Evolutionary conservation across 2,329 filamentous ascomycete species (phyloP), one percentile per base, ranked within the genome.

Genomic region (Talaromyces sp.): DNA sequence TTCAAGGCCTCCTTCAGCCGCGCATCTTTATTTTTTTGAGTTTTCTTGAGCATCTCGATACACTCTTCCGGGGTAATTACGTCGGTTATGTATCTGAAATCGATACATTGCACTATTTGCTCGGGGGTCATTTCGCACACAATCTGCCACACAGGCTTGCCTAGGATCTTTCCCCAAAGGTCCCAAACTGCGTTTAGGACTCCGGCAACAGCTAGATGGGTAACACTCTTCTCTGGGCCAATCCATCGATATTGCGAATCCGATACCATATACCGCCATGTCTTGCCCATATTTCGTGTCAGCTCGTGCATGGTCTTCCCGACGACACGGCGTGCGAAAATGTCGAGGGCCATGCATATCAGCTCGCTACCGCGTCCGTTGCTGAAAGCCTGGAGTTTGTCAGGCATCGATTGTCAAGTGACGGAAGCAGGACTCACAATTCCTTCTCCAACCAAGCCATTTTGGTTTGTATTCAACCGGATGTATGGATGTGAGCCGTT

Each of bases 161-260:
- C 84, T 39, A 95, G 85, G 2, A 85, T 85, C 81, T 96, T 96
- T 61, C 91, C 92, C 93, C 93, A 96, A n/a, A 97, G 86, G 77
- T 97, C 93, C 93, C 93, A 97, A 72, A 96, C 84, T 16, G 92
- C 92, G 76, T 97, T 97, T 70, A 96, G 90, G 14, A 96, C 90
- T 47, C 92, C 90, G 31, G 91, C 92, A 13, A 96, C 87, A 2
- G 92, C 93, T 7, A 97, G 89, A 79, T 97, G 93, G 70, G 95
- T 96, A 56, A 96, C 93, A 67, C 93, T 92, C 80, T 97, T 96
- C 74, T 97, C 93, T 0, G 93, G 93, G 0, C 93, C 93, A 73
- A 97, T 94, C 93, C 93, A 97, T 64, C 93, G 90, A 63, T 96
- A 84, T 78, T 97, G 93, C 70, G 87, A 90, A 84, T 97, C 93